Percentiles rank a stretch among this genome's conserved stretches.
Evolutionary conservation across 2,329 filamentous ascomycete species (phyloP).

Genomic region (Macroventuria anomochaeta): DNA sequence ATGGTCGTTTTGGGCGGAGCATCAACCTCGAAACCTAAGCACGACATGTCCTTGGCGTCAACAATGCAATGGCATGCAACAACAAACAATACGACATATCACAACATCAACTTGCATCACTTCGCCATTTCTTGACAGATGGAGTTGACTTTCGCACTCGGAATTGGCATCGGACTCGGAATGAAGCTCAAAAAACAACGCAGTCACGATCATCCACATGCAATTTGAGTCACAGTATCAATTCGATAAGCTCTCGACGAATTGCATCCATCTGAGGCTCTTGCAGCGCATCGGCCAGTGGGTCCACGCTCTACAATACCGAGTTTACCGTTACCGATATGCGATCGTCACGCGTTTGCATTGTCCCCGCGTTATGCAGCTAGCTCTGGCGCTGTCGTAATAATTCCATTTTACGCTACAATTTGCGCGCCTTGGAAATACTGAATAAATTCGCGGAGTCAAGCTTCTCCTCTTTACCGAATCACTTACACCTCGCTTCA

Average conservation of each 20-base stretch:
- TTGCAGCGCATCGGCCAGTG: slow-evolving; percentile 14
- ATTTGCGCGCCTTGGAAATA: slow-evolving; percentile 19
- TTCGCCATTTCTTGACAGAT: background rate
- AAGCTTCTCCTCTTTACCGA: background rate
- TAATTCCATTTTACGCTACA: slow-evolving; percentile 12
- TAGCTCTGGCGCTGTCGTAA: slow-evolving; percentile 20
- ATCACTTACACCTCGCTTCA: background rate
- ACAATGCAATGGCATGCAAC: background rate
- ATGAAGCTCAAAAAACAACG: background rate
- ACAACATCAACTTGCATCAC: background rate
- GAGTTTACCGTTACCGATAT: slow-evolving; percentile 9
- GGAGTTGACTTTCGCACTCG: slow-evolving; percentile 8
- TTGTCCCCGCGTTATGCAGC: slow-evolving; percentile 21
- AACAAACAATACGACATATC: background rate
- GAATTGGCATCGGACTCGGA: slow-evolving; percentile 17
- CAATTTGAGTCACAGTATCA: slow-evolving; percentile 10
- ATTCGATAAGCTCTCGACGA: slow-evolving; percentile 1
- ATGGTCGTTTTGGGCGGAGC: slow-evolving; percentile 92
- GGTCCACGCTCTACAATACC: slow-evolving; percentile 14
- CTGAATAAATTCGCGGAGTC: slow-evolving; percentile 19
- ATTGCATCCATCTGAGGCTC: slow-evolving; percentile 9
- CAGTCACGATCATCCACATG: background rate
- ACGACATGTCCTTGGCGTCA: background rate
- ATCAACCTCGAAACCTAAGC: slow-evolving; percentile 89
- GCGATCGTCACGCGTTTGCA: slow-evolving; percentile 17